Base-by-base conservation (phyloP, 129 eudicot genomes). In the Erigeron canadensis region DNA sequence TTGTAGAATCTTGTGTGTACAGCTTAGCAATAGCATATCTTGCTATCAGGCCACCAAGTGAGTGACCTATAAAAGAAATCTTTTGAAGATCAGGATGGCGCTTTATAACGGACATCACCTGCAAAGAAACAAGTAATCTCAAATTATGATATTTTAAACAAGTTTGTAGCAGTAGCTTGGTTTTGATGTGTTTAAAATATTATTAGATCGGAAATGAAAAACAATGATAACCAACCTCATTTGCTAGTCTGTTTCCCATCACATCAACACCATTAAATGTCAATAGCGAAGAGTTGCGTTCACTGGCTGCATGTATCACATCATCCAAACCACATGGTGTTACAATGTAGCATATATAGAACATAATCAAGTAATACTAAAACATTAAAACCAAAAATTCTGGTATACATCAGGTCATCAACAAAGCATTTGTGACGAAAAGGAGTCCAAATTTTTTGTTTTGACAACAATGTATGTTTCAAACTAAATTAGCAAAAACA, bases 261-360 rank as follows among this genome's bases (percentile, higher is more conserved):
- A 95, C 87, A 83, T 95, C 99, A 59, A 95, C 90, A n/a, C 99
- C 99, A 72, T 95, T 94, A 78, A 95, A 86, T 70, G 99, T 95
- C 87, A 90, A 74, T 68, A 82, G 74, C 75, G 94, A 71, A 69
- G 86, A 77, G 76, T 95, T 95, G 65, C 89, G 76, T 78, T 86
- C 81, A 80, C 97, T 87, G 75, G 97, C 99, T 95, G 94, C 61
- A 81, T 46, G 59, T 28, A 65, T 17, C 62, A 71, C 63, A 81
- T 41, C 12, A 61, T 64, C 43, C 57, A 78, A 54, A 61, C 16
- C 7, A 50, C 13, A 7, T 59, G 40, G 62, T 63, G 61, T 69
- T 56, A 28, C 64, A 76, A 11, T 38, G 66, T 38, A 61, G 66
- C 66, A 61, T 34, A 59, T 10, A 60, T 12, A 38, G 42, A 34